Conservation (phyloP, 139 green algal species). For the Chlamydomonas incerta region DNA sequence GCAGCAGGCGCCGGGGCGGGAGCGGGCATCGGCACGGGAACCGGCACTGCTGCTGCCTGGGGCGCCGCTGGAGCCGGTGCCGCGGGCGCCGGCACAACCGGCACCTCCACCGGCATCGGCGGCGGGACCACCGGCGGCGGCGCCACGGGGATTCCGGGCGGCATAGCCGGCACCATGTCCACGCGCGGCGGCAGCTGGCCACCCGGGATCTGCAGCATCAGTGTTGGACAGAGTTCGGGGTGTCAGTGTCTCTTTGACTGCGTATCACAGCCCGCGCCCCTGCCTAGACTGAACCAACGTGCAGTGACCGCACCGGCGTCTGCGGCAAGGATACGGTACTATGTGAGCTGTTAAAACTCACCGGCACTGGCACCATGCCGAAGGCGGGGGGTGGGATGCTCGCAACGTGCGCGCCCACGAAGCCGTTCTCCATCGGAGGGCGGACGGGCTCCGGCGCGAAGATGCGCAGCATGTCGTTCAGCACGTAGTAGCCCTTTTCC, state of each 20-base stretch:
- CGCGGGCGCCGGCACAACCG: slow-evolving; percentile 8
- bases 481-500: slow-evolving; percentile 91
- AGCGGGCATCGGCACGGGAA: neutral
- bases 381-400: neutral
- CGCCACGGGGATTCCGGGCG: neutral
- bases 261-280: too few relatives aligned
- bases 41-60: neutral
- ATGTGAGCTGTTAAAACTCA: too few relatives aligned
- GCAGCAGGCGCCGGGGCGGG: neutral
- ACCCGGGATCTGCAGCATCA: neutral
- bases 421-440: slow-evolving; percentile 22
- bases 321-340: too few relatives aligned
- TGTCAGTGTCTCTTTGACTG: too few relatives aligned
- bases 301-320: too few relatives aligned
- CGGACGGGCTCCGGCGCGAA: slow-evolving; percentile 55
- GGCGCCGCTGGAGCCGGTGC: neutral
- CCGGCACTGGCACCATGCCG: neutral
- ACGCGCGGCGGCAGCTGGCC: slow-evolving; percentile 5
- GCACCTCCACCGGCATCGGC: neutral
- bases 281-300: too few relatives aligned
- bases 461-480: slow-evolving; percentile 91
- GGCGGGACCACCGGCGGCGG: neutral
- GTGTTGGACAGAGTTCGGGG: too few relatives aligned
- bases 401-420: slow-evolving; percentile 17
- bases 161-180: neutral